phyloP scores from a whole-genome alignment of 2,329 filamentous ascomycete species.

The Colletotrichum chrysophilum region DNA sequence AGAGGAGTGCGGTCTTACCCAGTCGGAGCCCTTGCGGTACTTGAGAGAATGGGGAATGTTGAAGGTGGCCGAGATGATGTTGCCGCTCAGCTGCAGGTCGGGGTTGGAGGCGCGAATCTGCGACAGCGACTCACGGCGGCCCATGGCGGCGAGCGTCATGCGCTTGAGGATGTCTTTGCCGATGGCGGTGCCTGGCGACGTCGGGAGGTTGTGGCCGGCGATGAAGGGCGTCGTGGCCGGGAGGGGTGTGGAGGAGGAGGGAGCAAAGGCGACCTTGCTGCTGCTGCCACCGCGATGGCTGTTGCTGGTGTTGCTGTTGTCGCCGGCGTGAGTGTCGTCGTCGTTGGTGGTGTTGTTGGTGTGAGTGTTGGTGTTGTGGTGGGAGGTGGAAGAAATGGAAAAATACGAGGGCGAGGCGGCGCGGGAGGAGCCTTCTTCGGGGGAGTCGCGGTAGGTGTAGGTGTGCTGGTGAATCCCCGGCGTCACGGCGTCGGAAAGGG shows the following conservation, averaged over 20 bases:
- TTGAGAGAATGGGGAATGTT: constrained; percentile 65
- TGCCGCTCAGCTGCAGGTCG: constrained; percentile 64
- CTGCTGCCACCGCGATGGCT: background rate
- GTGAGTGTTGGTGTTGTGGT: background rate
- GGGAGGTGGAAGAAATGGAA: constrained; percentile 21
- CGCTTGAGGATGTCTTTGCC: constrained; percentile 47
- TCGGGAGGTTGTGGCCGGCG: constrained; percentile 15
- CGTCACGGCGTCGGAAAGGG: constrained; percentile 30
- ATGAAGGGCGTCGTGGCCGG: constrained; percentile 7
- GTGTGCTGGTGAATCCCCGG: constrained; percentile 31
- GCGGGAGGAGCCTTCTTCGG: constrained; percentile 9
- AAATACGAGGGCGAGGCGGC: constrained; percentile 27
- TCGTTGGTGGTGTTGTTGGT: background rate
- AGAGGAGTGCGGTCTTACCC: constrained; percentile 46
- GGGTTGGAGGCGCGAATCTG: constrained; percentile 63
- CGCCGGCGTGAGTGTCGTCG: background rate
- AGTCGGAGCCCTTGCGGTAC: constrained; percentile 63
- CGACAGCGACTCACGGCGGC: constrained; percentile 55
- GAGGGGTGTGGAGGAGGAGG: background rate
- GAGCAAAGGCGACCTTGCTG: background rate
- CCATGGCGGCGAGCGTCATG: constrained; percentile 48
- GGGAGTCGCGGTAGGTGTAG: constrained; percentile 28
- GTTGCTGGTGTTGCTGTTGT: background rate
- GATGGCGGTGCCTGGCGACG: constrained; percentile 1
- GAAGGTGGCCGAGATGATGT: constrained; percentile 70